Evolutionary conservation across 306 rosid genomes (phyloP).

Genomic region (Hippophae rhamnoides): DNA sequence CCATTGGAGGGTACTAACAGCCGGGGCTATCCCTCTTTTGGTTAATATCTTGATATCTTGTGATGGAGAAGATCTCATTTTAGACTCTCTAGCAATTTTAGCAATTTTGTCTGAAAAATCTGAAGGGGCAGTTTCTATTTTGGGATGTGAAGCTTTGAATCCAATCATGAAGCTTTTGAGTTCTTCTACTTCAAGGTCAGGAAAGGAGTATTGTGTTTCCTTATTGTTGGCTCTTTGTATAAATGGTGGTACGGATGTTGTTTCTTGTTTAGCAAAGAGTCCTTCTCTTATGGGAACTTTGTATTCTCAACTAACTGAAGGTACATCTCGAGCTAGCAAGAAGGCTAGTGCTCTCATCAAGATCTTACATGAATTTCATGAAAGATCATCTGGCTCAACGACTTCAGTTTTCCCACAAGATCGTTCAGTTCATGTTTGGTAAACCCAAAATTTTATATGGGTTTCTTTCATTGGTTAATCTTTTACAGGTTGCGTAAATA

Average conservation of each 20-base stretch:
- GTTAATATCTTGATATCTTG: constrained; percentile 24
- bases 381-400: constrained; percentile 38
- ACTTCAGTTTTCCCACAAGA: constrained; percentile 39
- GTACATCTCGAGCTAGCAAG: constrained; percentile 52
- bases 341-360: constrained; percentile 63
- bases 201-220: constrained; percentile 59
- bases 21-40: constrained; percentile 43
- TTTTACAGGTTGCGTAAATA: constrained; percentile 24
- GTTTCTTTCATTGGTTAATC: background rate
- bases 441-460: constrained; percentile 28
- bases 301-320: constrained; percentile 51
- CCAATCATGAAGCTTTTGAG: constrained; percentile 30
- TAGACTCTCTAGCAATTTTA: constrained; percentile 59
- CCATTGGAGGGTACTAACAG: constrained; percentile 36
- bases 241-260: constrained; percentile 50
- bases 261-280: constrained; percentile 41
- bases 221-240: constrained; percentile 53
- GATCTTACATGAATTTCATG: constrained; percentile 54
- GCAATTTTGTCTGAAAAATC: constrained; percentile 50
- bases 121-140: constrained; percentile 40
- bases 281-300: constrained; percentile 55
- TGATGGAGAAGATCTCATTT: constrained; percentile 38
- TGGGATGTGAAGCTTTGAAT: constrained; percentile 30
- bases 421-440: constrained; percentile 50
- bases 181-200: constrained; percentile 42